These are phyloP conservation scores for Gynochthodes officinalis DNA, from an alignment of 257 asterid genomes.

Conservation along the genomic window DNA sequence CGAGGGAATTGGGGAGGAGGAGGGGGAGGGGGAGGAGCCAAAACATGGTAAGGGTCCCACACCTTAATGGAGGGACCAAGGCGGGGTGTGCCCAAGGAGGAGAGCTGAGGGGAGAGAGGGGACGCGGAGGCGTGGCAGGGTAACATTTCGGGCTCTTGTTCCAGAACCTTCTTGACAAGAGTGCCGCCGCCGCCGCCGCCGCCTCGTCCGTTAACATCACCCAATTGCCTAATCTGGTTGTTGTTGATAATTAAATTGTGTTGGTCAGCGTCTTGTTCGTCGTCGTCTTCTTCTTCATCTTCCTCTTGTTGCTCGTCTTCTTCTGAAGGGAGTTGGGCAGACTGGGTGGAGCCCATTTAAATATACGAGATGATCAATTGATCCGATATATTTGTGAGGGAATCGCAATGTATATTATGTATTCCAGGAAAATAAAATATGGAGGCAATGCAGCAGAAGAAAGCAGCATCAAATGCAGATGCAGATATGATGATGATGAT, in stretches of 20 bases:
- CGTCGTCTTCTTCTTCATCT: slow-evolving; percentile 31
- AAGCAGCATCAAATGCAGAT: too few relatives aligned
- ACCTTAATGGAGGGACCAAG: slow-evolving; percentile 87
- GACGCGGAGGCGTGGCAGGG: slow-evolving; percentile 99
- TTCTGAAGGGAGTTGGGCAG: slow-evolving; percentile 49
- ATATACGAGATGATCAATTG: too few relatives aligned
- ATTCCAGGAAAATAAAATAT: too few relatives aligned
- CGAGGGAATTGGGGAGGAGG: slow-evolving; percentile 46
- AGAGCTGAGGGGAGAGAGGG: slow-evolving; percentile 93
- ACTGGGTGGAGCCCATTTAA: slow-evolving; percentile 93
- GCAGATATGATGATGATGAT: too few relatives aligned
- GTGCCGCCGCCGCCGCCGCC: slow-evolving; percentile 35
- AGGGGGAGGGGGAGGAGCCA: slow-evolving; percentile 65
- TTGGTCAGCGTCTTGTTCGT: slow-evolving; percentile 29
- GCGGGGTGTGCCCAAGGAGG: slow-evolving; percentile 78
- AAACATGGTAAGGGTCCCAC: slow-evolving; percentile 94
- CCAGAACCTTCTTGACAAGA: slow-evolving; percentile 64
- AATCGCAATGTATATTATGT: too few relatives aligned
- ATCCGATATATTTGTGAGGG: too few relatives aligned
- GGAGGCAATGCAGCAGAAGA: too few relatives aligned
- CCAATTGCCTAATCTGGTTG: slow-evolving; percentile 24
- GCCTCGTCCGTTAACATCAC: slow-evolving; percentile 18
- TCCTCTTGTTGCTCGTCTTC: slow-evolving; percentile 40
- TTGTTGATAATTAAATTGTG: slow-evolving; percentile 15
- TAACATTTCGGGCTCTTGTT: slow-evolving; percentile 95